phyloP scores from a whole-genome alignment of 2,329 filamentous ascomycete species.

The Penicillium griseofulvum region DNA sequence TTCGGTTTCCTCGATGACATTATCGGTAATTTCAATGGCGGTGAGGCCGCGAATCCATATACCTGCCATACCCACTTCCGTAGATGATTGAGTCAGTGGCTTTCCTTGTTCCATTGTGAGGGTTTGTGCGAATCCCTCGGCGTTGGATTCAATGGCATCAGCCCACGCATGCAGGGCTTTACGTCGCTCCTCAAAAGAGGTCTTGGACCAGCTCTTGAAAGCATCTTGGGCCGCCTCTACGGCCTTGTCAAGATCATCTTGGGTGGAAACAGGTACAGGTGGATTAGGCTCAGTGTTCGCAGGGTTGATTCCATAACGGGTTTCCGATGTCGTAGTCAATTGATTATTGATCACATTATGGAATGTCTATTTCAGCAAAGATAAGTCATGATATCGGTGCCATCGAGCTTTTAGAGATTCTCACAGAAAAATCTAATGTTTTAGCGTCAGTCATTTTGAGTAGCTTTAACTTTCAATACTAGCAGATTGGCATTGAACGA shows the following conservation, averaged over 20 bases:
- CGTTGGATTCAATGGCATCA: conserved; percentile 35
- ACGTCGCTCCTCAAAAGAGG: conserved; percentile 33
- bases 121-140: conserved; percentile 37
- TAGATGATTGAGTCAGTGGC: conserved; percentile 29
- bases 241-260: conserved; percentile 52
- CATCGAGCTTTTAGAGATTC: not conserved
- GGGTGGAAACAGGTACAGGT: conserved; percentile 51
- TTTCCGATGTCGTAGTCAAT: conserved; percentile 44
- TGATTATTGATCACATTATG: conserved; percentile 55
- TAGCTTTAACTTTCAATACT: not conserved
- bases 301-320: conserved; percentile 53
- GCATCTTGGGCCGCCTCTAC: conserved; percentile 50
- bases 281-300: conserved; percentile 50
- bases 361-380: conserved; percentile 37
- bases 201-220: conserved; percentile 48
- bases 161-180: conserved; percentile 34
- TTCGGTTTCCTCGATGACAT: conserved; percentile 50
- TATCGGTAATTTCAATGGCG: conserved; percentile 43
- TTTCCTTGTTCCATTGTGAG: conserved; percentile 47
- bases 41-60: conserved; percentile 23
- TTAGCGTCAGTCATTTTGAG: not conserved
- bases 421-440: conserved; percentile 10
- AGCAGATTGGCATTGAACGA: too few relatives aligned
- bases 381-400: not conserved
- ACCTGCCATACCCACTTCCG: conserved; percentile 28